Evolutionary conservation across 257 asterid species (phyloP), one percentile per base, ranked within the genome.

Genomic region (Leonotis leonurus): DNA sequence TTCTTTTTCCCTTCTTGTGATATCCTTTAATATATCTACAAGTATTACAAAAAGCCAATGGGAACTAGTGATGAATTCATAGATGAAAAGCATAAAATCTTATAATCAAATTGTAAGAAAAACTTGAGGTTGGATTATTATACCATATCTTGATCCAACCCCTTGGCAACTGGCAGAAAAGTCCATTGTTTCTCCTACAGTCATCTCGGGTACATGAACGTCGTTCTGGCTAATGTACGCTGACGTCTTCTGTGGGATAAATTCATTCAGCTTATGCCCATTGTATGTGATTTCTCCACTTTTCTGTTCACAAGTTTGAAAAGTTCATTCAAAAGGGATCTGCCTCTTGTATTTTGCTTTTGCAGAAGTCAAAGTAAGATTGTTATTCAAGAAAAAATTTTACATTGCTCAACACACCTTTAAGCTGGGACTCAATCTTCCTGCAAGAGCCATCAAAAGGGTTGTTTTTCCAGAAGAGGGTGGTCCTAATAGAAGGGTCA

Each of bases 131-230:
- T n/a, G n/a, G n/a, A n/a, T n/a, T n/a, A n/a, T n/a, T 11, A 48
- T 49, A 50, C 95, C 95, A 21, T 81, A 78, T 56, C 84, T 78
- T 9, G 86, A 67, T 32, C 95, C 90, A 64, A 73, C 78, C 6
- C 95, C 95, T 48, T 68, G 90, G 46, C 95, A 85, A 68, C 85
- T 75, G 4, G 90, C 95, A 0, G 95, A 83, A 65, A 83, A 83
- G 56, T 81, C 88, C 2, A 85, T 72, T 1, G 88, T 79, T 68
- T 85, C 94, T 68, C 73, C 81, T 0, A 85, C 95, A 6, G 90
- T 85, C 95, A 85, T 85, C 68, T 83, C 90, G 40, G 82, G 80
- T 2, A 71, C 77, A 56, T 85, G 94, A 67, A 86, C 78, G 70
- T 85, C 94, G 44, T 78, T 82, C 70, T 85, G 94, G 65, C 94